These are phyloP conservation scores for Favolaschia claudopus DNA, from an alignment of 768 basidiomycete genomes.

Conservation along the genomic window DNA sequence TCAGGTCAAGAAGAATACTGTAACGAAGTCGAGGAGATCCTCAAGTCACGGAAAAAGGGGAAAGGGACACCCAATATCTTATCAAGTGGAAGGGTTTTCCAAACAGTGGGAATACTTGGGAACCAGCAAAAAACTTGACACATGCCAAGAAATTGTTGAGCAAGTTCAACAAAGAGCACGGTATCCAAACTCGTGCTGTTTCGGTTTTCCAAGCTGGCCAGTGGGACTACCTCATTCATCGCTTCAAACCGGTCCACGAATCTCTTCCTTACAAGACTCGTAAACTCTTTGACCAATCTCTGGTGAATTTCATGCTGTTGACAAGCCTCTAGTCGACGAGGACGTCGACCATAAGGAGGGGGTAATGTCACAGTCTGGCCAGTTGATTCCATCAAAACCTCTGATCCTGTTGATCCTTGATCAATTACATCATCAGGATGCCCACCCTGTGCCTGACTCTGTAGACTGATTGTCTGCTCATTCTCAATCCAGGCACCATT, in stretches of 20 bases:
- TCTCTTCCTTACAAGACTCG: neutral
- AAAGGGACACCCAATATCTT: neutral
- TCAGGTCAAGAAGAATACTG: neutral
- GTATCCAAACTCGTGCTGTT: neutral
- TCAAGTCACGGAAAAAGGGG: neutral
- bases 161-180: neutral
- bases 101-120: slow-evolving; percentile 33
- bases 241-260: neutral
- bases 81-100: neutral
- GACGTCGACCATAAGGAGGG: neutral
- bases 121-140: neutral
- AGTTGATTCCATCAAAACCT: no score
- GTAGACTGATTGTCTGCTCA: no score
- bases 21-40: neutral
- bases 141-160: neutral
- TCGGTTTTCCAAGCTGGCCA: neutral
- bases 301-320: neutral
- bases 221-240: neutral
- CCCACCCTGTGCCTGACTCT: no score
- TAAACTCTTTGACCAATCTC: neutral
- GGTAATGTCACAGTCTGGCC: no score
- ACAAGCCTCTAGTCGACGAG: neutral
- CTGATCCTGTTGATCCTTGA: no score
- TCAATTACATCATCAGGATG: no score
- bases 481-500: no score